Evolutionary conservation across 257 asterid genomes (phyloP).

Genomic region (Nicotiana otophora): DNA sequence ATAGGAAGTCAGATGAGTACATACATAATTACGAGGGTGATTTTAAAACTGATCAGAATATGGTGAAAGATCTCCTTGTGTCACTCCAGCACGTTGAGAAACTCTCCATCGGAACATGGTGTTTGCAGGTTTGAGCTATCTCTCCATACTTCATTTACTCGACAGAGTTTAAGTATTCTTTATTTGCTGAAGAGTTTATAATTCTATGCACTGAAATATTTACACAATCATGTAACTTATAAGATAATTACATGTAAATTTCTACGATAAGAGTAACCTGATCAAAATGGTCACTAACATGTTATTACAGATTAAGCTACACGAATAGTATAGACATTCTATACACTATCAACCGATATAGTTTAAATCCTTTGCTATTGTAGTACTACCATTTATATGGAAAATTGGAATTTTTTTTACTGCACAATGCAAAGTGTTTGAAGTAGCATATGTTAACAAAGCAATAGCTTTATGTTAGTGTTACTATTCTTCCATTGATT

Average conservation of each 20-base stretch:
- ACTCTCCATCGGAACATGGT: constrained; percentile 4
- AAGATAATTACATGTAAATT: no score
- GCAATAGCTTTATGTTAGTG: not conserved
- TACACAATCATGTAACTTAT: no score
- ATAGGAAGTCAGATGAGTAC: not conserved
- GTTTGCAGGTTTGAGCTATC: not conserved
- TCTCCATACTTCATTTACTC: not conserved
- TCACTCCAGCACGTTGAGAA: not conserved
- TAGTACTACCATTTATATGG: not conserved
- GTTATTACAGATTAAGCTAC: no score
- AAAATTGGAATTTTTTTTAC: not conserved
- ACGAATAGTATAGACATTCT: no score
- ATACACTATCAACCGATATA: no score
- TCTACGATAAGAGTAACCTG: no score
- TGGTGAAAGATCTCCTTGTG: not conserved
- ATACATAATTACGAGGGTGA: not conserved
- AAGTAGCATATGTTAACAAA: not conserved
- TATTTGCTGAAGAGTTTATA: no score
- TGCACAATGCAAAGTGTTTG: not conserved
- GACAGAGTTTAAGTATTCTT: not conserved
- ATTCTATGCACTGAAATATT: no score
- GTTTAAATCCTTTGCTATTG: no score
- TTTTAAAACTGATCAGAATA: not conserved
- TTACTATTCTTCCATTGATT: not conserved
- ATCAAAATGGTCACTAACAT: no score